Evolutionary conservation across 176 grass and related monocot species (phyloP).

Genomic region (Bromus sterilis): DNA sequence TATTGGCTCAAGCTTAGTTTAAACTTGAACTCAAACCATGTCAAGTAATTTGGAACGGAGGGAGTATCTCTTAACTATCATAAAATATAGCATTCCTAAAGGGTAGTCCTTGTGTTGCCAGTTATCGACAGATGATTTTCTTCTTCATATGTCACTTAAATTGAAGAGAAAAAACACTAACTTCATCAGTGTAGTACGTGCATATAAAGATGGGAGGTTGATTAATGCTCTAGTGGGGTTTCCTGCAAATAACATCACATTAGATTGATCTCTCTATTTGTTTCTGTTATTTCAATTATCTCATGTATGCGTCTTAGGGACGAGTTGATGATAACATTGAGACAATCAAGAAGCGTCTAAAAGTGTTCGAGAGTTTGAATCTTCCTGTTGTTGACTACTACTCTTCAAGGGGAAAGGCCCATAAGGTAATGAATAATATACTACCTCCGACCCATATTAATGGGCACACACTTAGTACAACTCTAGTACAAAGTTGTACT

Average conservation of each 20-base stretch:
- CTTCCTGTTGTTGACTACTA: conserved; percentile 93
- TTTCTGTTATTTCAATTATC: background rate
- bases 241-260: background rate
- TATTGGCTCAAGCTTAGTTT: too few relatives aligned
- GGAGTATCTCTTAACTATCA: background rate
- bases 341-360: conserved; percentile 81
- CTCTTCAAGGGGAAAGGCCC: conserved; percentile 71
- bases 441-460: too few relatives aligned
- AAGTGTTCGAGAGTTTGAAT: conserved; percentile 84
- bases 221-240: background rate
- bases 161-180: background rate
- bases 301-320: conserved; percentile 42
- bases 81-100: background rate
- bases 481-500: too few relatives aligned
- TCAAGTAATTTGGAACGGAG: too few relatives aligned
- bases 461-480: too few relatives aligned
- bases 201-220: background rate
- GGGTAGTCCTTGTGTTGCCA: background rate
- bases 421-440: conserved; percentile 69
- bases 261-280: background rate
- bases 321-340: conserved; percentile 98
- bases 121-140: background rate
- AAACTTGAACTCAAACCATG: too few relatives aligned
- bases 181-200: background rate
- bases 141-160: background rate